Base-by-base conservation (phyloP, 306 rosid genomes). In the Fragaria nilgerrensis region DNA sequence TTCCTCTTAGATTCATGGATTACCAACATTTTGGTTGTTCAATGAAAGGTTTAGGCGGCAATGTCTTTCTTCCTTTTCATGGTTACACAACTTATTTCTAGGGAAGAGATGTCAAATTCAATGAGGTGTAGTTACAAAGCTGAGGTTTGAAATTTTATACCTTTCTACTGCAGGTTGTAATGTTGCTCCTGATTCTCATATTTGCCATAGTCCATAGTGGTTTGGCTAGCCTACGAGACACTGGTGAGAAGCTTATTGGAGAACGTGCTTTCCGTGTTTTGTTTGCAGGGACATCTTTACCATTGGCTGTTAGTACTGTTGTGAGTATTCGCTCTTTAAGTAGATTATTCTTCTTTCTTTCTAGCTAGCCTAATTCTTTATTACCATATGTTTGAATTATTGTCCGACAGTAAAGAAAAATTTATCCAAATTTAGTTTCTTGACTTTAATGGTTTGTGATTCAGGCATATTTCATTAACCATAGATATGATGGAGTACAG, bases 391-490 rank as follows among this genome's bases (percentile, higher is more conserved):
- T 72, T 36, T n/a, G 43, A 34, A 11, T 59, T 43, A 8, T 55
- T 64, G 61, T 19, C 10, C 14, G 5, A 73, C 27, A 58, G 53
- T 55, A 65, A 49, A 44, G 34, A 45, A 77, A 6, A 59, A 29
- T 70, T 75, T 73, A 52, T 70, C 68, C 25, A n/a, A 78, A 75
- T 77, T 75, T 76, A 65, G 77, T 81, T 62, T 78, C 27, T 47
- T 75, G 69, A 72, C 50, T 50, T 41, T 43, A 70, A 79, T 82
- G 85, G 61, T 27, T 78, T 80, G 64, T 76, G 76, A 80, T 86
- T 80, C 89, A 95, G 98, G 98, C 88, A 76, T 95, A 90, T 77
- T 95, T 95, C 82, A 95, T 95, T 52, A 95, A 92, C 84, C 98
- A 95, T 84, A 88, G 96, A 85, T 95, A 92, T 55, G 97, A 90